Base-by-base conservation (phyloP, 192 early-diverging fungal genomes). In the Lobosporangium transversale region DNA sequence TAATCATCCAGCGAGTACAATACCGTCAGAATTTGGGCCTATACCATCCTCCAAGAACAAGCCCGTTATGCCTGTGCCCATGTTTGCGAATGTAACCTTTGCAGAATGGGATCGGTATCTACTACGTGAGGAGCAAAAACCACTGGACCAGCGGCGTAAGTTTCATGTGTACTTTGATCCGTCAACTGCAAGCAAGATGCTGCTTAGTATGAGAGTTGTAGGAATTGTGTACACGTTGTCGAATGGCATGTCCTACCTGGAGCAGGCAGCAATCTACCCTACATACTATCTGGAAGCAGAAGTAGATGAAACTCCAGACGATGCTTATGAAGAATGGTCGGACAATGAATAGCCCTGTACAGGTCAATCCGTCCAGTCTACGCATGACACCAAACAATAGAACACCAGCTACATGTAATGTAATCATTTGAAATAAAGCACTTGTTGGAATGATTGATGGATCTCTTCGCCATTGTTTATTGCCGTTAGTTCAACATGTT, bases 241-340 rank as follows among this genome's bases (percentile, higher is more conserved):
- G n/a, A 76, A 76, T 26, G 73, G 65, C 1, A 49, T 76, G 64
- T 67, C 73, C 5, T 76, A 76, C 37, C 37, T 76, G 45, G 45
- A 76, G 30, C 73, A 76, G 24, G 52, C 65, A 3, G 15, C 15
- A 5, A 15, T 76, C 27, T 57, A 51, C n/a, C 73, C 73, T 0
- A 67, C 73, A 0, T 76, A 24, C 32, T 76, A 76, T 52, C 37
- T 76, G 27, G 73, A 76, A 40, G 64, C 59, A 1, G 73, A 76
- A 7, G 58, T 49, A 32, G 18, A 58, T 40, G 55, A 64, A 33
- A 18, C 8, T 11, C 23, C 61, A 4, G 3, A 40, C 1, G 61
- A 53, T 5, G n/a, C n/a, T n/a, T n/a, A n/a, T n/a, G n/a, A n/a
- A n/a, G 61, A 74, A 12, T 53, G 29, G 49, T 55, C 43, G 10